phyloP scores from a whole-genome alignment of 345 rosid genomes.

The Salix dunnii region DNA sequence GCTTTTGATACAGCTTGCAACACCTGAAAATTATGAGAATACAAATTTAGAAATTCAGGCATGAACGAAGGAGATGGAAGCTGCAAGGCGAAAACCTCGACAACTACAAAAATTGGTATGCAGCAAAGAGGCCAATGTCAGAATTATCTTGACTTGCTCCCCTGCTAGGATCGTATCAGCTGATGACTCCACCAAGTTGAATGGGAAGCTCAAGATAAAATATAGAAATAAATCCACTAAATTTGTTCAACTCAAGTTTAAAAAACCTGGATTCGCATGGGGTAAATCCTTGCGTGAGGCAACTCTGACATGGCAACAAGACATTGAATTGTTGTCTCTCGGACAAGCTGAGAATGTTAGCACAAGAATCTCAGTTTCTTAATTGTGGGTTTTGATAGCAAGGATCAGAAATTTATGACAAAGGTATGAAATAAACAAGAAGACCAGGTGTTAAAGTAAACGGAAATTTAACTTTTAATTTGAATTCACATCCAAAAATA shows the following conservation, averaged over 20 bases:
- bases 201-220: no score
- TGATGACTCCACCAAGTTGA: no score
- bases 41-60: neutral
- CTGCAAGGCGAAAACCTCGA: no score
- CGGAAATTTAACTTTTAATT: neutral
- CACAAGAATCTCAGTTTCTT: no score
- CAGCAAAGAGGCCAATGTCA: neutral
- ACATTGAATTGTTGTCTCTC: constrained; percentile 89
- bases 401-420: neutral
- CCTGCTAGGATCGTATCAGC: no score
- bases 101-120: neutral
- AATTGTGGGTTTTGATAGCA: no score
- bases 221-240: neutral
- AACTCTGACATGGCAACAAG: constrained; percentile 63
- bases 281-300: constrained; percentile 68
- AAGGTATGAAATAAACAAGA: neutral
- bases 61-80: neutral
- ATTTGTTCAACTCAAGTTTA: neutral
- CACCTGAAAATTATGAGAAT: constrained; percentile 39
- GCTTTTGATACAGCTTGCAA: constrained; percentile 52
- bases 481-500: neutral
- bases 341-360: constrained; percentile 50
- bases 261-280: constrained; percentile 67
- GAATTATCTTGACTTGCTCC: neutral
- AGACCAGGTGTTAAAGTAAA: neutral